Conservation (phyloP, 1,139 yeast genomes). For the Kodamaea anthophila region DNA sequence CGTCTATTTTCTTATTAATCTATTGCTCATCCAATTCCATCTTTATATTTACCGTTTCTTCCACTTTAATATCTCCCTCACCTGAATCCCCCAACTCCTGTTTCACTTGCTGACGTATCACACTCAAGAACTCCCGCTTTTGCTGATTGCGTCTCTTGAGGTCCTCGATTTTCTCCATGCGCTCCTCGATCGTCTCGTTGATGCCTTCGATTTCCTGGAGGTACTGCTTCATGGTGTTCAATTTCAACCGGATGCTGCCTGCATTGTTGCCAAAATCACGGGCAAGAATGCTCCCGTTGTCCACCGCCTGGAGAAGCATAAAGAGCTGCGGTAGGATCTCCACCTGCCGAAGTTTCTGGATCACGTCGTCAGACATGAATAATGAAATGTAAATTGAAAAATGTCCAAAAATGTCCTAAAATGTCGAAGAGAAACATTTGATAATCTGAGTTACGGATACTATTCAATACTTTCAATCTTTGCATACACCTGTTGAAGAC, state of each 20-base stretch:
- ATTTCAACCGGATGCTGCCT: conserved; percentile 36
- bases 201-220: conserved; percentile 37
- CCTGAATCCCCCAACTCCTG: not conserved
- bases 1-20: not conserved
- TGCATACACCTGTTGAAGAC: no score
- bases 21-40: not conserved
- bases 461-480: no score
- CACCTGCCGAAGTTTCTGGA: conserved; percentile 23
- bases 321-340: conserved; percentile 39
- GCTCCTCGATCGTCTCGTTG: conserved; percentile 27
- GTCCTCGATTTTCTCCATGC: conserved; percentile 22
- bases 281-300: conserved; percentile 32
- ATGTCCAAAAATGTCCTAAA: no score
- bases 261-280: conserved; percentile 42
- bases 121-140: conserved; percentile 21
- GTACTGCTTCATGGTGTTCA: conserved; percentile 25
- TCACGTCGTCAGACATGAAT: no score
- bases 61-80: not conserved
- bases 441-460: no score
- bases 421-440: no score
- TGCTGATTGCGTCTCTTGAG: conserved; percentile 22
- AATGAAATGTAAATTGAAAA: no score
- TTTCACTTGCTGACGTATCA: conserved; percentile 10
- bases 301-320: conserved; percentile 29
- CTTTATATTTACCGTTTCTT: not conserved